Evolutionary conservation across 306 rosid genomes (phyloP), one percentile per base, ranked within the genome.

Genomic region (Arachis stenosperma): DNA sequence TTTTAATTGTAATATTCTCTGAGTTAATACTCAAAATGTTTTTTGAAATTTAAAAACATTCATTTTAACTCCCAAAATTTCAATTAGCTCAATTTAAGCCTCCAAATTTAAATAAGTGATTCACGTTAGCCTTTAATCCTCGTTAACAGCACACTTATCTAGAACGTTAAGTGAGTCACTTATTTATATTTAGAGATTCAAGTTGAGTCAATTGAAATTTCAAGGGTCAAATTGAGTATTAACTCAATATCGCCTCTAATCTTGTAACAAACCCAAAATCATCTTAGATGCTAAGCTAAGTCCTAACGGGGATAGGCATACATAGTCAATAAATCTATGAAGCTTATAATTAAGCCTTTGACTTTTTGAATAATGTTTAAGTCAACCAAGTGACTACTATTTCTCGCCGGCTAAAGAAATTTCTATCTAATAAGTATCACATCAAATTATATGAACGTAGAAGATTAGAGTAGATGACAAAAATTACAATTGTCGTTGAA

Each of bases 351-450:
- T 72, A 71, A 52, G 67, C 15, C 44, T 76, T 72, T 76, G 81
- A 76, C 81, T 71, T 67, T 56, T 6, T 33, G 14, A n/a, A 6
- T 73, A 78, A 51, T 15, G 62, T 13, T 64, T 67, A 79, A 79
- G 82, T 86, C 90, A 82, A 75, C 69, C 75, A 55, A 78, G 74
- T 78, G 78, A 2, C 78, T 10, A 69, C 29, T 50, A 85, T 64
- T 73, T 83, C 83, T 48, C 30, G 57, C 63, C 73, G 8, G 61
- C 68, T 61, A 39, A 51, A 65, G 75, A 69, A 71, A 68, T 60
- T 62, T 72, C 17, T 10, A 72, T 36, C 39, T 11, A 51, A 66
- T 11, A 51, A 66, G 69, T 74, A 81, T 78, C 82, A 81, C 83
- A 70, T 78, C 85, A 82, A 52, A 58, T 11, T 69, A 70, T 58